phyloP scores from a whole-genome alignment of 177 flowering plant species.

The Vitis hybrid region DNA sequence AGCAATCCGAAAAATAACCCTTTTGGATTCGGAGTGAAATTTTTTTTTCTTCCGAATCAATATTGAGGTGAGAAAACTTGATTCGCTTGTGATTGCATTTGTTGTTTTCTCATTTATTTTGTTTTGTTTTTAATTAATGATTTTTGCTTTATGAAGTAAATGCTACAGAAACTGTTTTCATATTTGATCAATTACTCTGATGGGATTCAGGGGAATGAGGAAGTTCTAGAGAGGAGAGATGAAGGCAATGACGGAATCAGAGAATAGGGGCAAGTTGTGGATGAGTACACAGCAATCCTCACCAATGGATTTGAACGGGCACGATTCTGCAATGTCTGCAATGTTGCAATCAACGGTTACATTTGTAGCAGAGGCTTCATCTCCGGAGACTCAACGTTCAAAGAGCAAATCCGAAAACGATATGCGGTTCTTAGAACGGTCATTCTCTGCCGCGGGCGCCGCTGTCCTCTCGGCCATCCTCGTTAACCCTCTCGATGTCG shows the following conservation, averaged over 20 bases:
- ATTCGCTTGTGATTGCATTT: background rate
- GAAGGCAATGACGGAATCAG: constrained; percentile 37
- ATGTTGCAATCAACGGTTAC: constrained; percentile 19
- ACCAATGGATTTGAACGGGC: constrained; percentile 23
- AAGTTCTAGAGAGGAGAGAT: background rate
- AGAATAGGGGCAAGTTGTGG: constrained; percentile 32
- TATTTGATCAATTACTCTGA: background rate
- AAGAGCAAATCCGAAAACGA: constrained; percentile 22
- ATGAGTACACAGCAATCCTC: constrained; percentile 31
- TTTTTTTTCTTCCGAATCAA: background rate
- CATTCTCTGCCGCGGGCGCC: constrained; percentile 88
- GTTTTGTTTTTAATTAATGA: background rate
- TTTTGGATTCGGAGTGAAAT: background rate
- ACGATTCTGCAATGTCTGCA: constrained; percentile 20
- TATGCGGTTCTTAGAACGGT: constrained; percentile 60
- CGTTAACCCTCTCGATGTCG: constrained; percentile 91
- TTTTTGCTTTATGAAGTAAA: background rate
- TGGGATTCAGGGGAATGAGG: background rate
- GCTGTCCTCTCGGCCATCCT: constrained; percentile 80
- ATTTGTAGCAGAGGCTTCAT: constrained; percentile 14
- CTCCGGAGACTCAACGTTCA: constrained; percentile 10
- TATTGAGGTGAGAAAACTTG: background rate
- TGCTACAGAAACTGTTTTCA: no score
- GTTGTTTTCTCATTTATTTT: background rate
- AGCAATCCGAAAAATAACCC: constrained; percentile 7